Base-by-base conservation (phyloP, 1,284 basidiomycete genomes). In the Boletellus deceptivus region DNA sequence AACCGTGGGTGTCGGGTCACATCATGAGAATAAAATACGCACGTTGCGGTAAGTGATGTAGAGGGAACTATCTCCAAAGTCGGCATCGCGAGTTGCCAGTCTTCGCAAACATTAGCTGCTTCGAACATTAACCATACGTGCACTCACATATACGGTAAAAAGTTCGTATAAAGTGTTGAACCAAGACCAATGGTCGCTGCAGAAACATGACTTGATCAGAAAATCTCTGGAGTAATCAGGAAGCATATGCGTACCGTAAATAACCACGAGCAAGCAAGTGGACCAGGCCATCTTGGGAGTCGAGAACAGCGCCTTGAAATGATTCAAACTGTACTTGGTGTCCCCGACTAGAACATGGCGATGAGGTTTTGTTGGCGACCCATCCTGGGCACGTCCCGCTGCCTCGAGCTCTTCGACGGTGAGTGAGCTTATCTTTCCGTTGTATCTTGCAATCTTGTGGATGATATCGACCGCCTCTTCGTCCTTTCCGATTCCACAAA, bases 391-490 rank as follows among this genome's bases (percentile, higher is more conserved):
- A 25, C 44, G 38, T 41, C 56, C 48, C 16, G 59, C 52, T 20
- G 66, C 49, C 55, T 66, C 55, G 16, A 82, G 65, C 29, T 77
- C 64, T 40, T 77, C 73, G 4, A 75, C 59, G 0, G 70, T 73
- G 25, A 82, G 60, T 1, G 54, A 59, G 2, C 66, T 68, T 13
- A 64, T 59, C 31, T 56, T 68, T 10, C 79, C 76, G 59, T 89
- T 89, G 73, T 77, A 84, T 24, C 60, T 62, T 0, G 86, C 86
- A 43, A 89, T 74, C 27, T 73, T 70, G 48, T 79, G 75, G 9
- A 89, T 63, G 46, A 86, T 75, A 2, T 73, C 75, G 40, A 86
- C 73, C 1, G 86, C 86, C 42, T 85, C 80, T 3, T 72, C 75
- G 52, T 89, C 84, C 37, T 71, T 72, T 1, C 85, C 84, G 47